These are phyloP conservation scores for Hypoxylon sp. DNA, from an alignment of 2,329 filamentous ascomycete species.

Conservation along the genomic window DNA sequence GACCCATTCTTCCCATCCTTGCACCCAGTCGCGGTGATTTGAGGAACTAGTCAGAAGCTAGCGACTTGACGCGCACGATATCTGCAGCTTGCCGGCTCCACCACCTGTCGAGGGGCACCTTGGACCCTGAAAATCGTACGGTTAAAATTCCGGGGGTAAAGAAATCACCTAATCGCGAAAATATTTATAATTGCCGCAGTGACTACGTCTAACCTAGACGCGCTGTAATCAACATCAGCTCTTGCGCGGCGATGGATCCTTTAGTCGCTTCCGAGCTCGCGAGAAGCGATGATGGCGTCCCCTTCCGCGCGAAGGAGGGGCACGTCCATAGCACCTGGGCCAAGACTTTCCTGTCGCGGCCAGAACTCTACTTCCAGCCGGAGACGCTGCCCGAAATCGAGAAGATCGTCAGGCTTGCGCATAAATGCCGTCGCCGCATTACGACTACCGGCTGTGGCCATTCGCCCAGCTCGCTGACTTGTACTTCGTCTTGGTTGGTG, in stretches of 20 bases:
- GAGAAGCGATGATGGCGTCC: constrained; percentile 60
- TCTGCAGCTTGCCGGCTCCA: constrained; percentile 21
- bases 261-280: constrained; percentile 49
- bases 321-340: constrained; percentile 96
- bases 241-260: constrained; percentile 47
- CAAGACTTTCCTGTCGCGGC: constrained; percentile 88
- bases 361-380: constrained; percentile 92
- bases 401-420: constrained; percentile 85
- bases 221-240: constrained; percentile 1
- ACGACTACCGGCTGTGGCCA: constrained; percentile 92
- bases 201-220: background rate
- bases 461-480: constrained; percentile 92
- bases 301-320: constrained; percentile 81
- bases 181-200: constrained; percentile 15
- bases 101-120: constrained; percentile 10
- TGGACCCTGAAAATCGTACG: constrained; percentile 40
- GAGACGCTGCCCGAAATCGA: constrained; percentile 84
- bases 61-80: constrained; percentile 27
- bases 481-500: constrained; percentile 93
- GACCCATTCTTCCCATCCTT: constrained; percentile 8
- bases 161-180: constrained; percentile 5
- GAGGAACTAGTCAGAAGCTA: constrained; percentile 9
- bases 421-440: constrained; percentile 83
- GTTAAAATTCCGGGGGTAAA: constrained; percentile 18
- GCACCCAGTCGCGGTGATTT: constrained; percentile 26